Percentiles rank a stretch among this genome's conserved stretches.
These are phyloP conservation scores for Waitea zeae DNA, from an alignment of 1,284 basidiomycete species.

Conservation along the genomic window DNA sequence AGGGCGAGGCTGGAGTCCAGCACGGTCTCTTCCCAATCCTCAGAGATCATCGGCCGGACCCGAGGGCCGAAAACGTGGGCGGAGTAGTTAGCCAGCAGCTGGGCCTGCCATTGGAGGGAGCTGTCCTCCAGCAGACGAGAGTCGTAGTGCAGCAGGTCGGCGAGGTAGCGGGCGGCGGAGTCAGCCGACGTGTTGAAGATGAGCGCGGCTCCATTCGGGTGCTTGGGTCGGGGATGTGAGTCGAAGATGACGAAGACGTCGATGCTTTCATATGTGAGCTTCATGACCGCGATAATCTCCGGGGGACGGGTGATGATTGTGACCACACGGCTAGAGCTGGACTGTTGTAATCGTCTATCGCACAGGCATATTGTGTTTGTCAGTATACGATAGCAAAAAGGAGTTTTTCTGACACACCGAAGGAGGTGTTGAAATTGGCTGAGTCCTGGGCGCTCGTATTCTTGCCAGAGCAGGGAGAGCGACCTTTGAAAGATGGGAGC, in stretches of 20 bases:
- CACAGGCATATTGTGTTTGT: background rate
- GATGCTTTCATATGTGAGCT: too few relatives aligned
- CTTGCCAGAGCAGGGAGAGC: conserved; percentile 18
- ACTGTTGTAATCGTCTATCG: background rate
- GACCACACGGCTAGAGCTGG: too few relatives aligned
- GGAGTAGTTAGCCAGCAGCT: conserved; percentile 39
- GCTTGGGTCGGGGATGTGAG: conserved; percentile 40
- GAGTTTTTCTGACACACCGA: too few relatives aligned
- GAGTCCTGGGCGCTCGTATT: conserved; percentile 21
- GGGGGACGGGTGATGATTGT: conserved; percentile 51
- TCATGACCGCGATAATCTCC: conserved; percentile 42
- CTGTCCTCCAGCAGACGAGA: conserved; percentile 20
- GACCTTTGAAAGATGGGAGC: conserved; percentile 18
- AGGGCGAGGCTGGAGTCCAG: conserved; percentile 29
- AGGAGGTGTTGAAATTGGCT: conserved; percentile 21
- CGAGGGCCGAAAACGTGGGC: conserved; percentile 31
- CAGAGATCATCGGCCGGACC: conserved; percentile 6
- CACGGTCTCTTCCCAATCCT: conserved; percentile 16
- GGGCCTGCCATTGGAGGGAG: conserved; percentile 41
- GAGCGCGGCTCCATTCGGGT: conserved; percentile 38
- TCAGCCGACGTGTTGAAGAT: conserved; percentile 26
- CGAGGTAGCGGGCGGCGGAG: conserved; percentile 24
- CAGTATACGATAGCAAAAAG: conserved; percentile 12
- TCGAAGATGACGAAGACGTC: conserved; percentile 48
- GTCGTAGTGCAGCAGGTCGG: conserved; percentile 30